phyloP scores from a whole-genome alignment of 306 rosid species.

The Amphicarpaea edgeworthii region DNA sequence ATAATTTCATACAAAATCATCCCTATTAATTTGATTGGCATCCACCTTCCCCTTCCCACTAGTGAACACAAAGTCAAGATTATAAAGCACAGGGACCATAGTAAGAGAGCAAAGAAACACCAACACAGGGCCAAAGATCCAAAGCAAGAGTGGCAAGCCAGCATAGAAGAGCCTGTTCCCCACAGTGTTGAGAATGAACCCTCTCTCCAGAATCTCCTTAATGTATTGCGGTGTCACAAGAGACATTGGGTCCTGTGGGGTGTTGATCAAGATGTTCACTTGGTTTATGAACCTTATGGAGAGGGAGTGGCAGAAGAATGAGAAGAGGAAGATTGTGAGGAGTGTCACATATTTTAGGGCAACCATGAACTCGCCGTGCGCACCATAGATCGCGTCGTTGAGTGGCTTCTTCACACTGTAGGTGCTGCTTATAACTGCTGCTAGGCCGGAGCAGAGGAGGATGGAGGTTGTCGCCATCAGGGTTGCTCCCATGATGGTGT shows the following conservation, averaged over 20 bases:
- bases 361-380: constrained; percentile 93
- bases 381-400: constrained; percentile 80
- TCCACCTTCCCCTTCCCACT: constrained; percentile 42
- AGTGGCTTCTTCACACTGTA: constrained; percentile 90
- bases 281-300: constrained; percentile 88
- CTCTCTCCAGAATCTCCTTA: constrained; percentile 70
- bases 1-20: constrained; percentile 47
- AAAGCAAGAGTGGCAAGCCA: constrained; percentile 77
- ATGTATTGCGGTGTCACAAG: constrained; percentile 66
- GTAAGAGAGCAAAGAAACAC: constrained; percentile 75
- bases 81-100: constrained; percentile 84
- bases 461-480: constrained; percentile 95
- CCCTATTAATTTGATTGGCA: constrained; percentile 33
- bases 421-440: constrained; percentile 93
- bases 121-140: constrained; percentile 92
- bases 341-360: constrained; percentile 82
- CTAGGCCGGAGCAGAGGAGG: constrained; percentile 76
- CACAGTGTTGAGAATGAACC: constrained; percentile 72
- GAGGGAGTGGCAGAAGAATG: constrained; percentile 86
- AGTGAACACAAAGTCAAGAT: constrained; percentile 69
- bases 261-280: constrained; percentile 84
- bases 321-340: constrained; percentile 78
- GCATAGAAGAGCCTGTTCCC: constrained; percentile 87
- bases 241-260: constrained; percentile 64
- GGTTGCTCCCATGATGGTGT: constrained; percentile 90